Evolutionary conservation across 2,329 filamentous ascomycete genomes (phyloP), one percentile per base, ranked within the genome.

Genomic region (Periconia sp.): DNA sequence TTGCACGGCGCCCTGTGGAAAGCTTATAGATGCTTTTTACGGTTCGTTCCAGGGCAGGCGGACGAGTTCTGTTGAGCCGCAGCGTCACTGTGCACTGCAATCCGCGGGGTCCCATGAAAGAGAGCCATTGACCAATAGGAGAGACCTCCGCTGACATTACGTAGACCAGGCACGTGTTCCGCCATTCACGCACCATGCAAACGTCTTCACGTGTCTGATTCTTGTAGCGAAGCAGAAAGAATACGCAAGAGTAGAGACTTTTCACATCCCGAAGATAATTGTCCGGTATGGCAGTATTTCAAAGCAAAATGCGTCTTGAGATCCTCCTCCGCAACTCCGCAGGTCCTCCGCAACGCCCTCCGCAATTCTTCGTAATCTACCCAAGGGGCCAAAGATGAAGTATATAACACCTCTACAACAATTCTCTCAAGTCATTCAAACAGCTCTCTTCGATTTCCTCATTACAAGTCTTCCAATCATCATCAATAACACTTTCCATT

Each of bases 281-380:
- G 19, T 36, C 35, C 34, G 24, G 6, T 2, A 11, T 13, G 21
- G 5, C 1, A 13, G 15, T 26, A 46, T 50, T 50, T 45, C 46
- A 42, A 53, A 48, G 43, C 46, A 44, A 17, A 15, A 18, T 7
- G 18, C 32, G 32, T 8, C 19, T n/a, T 15, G 5, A 12, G 15
- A 24, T 23, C 32, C 44, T 44, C 33, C 42, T 54, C 46, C 49
- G 49, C 48, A 47, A 35, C 11, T 44, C 46, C 46, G 50, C 47
- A 50, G 41, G 17, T 28, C 19, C 40, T 48, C 50, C 50, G 50
- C 50, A 50, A 43, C n/a, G 36, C 26, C 25, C 35, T 40, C 42
- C 44, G 44, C 46, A 49, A 30, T 10, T 34, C 32, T 46, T 40
- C 33, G 32, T 46, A 33, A 46, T 36, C 22, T 17, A 26, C 13